phyloP scores from a whole-genome alignment of 805 yeast genomes.

The Sugiyamaella marilandica region DNA sequence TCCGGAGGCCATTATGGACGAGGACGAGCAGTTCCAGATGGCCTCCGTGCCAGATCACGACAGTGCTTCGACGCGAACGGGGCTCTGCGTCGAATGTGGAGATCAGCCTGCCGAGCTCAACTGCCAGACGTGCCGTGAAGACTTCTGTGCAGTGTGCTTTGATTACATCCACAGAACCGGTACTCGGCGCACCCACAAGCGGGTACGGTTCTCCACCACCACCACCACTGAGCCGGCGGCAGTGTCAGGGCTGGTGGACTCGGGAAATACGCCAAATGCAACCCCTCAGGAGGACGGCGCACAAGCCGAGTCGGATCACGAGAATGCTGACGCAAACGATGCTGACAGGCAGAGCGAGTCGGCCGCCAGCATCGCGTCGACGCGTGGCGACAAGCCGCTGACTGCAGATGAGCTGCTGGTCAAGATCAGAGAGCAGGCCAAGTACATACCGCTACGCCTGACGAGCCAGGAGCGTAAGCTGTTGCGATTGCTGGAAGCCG shows the following conservation, averaged over 20 bases:
- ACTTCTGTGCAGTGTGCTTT: constrained; percentile 66
- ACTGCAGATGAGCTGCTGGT: constrained; percentile 17
- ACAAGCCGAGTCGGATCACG: constrained; percentile 14
- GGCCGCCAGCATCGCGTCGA: constrained; percentile 16
- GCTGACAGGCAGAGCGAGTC: constrained; percentile 2
- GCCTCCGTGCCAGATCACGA: background rate
- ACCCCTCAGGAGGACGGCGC: constrained; percentile 18
- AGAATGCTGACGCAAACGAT: constrained; percentile 14
- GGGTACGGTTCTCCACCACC: background rate
- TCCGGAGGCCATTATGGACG: constrained; percentile 28
- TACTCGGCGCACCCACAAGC: constrained; percentile 25
- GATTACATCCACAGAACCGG: constrained; percentile 68
- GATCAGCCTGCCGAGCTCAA: constrained; percentile 66
- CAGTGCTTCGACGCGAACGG: constrained; percentile 20
- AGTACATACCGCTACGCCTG: constrained; percentile 65
- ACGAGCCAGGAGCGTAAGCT: constrained; percentile 65
- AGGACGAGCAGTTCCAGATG: constrained; percentile 23
- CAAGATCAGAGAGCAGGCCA: constrained; percentile 34
- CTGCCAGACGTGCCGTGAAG: constrained; percentile 61
- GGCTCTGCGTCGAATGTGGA: constrained; percentile 63
- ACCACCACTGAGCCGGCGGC: background rate
- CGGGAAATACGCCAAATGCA: constrained; percentile 12
- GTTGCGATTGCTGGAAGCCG: constrained; percentile 65
- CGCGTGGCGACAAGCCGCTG: constrained; percentile 16
- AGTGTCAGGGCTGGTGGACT: background rate